Percentiles rank a stretch among this genome's conserved stretches.
These are phyloP conservation scores for Calonectria naviculata DNA, from an alignment of 2,329 filamentous ascomycete species.

Conservation along the genomic window DNA sequence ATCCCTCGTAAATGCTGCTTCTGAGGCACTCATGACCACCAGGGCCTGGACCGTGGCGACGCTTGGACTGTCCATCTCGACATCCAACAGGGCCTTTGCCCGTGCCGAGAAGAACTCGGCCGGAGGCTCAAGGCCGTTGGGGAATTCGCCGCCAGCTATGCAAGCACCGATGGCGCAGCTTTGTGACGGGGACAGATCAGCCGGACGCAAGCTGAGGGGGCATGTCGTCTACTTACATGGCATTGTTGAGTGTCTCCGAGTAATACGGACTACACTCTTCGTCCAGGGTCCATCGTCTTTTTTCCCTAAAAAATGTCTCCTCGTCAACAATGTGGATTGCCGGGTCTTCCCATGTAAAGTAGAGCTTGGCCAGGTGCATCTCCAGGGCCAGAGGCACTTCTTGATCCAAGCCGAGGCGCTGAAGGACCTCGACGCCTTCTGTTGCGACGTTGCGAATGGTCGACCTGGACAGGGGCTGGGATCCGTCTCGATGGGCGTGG, in stretches of 20 bases:
- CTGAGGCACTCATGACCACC: conserved; percentile 33
- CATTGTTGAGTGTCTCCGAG: conserved; percentile 37
- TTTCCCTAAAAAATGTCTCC: conserved; percentile 29
- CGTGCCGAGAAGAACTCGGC: conserved; percentile 34
- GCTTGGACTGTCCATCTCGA: conserved; percentile 35
- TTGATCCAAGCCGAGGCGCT: conserved; percentile 23
- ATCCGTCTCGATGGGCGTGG: conserved; percentile 3
- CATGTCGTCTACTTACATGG: conserved; percentile 36
- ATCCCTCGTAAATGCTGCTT: conserved; percentile 31
- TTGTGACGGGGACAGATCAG: neutral
- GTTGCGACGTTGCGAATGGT: neutral
- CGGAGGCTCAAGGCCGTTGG: neutral
- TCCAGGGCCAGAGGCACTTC: conserved; percentile 25
- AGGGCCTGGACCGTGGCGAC: conserved; percentile 36
- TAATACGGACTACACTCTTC: conserved; percentile 31
- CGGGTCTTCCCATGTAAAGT: conserved; percentile 40
- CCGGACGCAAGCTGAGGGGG: too few relatives aligned
- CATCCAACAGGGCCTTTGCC: conserved; percentile 35
- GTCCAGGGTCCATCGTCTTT: neutral
- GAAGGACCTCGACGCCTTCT: neutral
- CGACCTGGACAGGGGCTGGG: conserved; percentile 5
- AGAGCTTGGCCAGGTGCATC: conserved; percentile 31
- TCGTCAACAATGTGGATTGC: conserved; percentile 36
- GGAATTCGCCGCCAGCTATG: conserved; percentile 3
- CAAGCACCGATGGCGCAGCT: conserved; percentile 27